Evolutionary conservation across 257 asterid genomes (phyloP).

Genomic region (Jasminum sambac): DNA sequence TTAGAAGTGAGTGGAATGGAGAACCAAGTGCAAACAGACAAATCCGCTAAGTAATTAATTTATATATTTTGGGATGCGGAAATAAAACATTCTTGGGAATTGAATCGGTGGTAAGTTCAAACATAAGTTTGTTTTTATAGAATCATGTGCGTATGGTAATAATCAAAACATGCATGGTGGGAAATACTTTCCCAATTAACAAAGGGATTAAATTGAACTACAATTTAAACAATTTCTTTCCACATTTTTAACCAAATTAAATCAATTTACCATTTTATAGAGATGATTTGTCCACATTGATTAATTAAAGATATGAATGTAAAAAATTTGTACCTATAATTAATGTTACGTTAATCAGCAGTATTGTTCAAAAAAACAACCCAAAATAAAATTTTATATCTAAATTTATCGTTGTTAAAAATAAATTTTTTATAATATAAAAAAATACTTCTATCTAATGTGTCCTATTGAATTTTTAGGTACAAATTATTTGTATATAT

Average conservation of each 20-base stretch:
- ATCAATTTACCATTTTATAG: not conserved
- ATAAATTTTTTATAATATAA: too few relatives aligned
- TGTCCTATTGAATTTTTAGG: too few relatives aligned
- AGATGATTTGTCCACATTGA: not conserved
- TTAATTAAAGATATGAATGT: not conserved
- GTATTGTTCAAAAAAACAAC: too few relatives aligned
- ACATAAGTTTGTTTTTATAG: slow-evolving; percentile 37
- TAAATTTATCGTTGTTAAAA: too few relatives aligned
- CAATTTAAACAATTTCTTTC: not conserved
- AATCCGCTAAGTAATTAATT: slow-evolving; percentile 19
- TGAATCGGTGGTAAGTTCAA: slow-evolving; percentile 46
- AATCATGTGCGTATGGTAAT: slow-evolving; percentile 31
- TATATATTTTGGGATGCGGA: slow-evolving; percentile 28
- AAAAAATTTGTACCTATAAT: not conserved
- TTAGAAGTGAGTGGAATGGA: slow-evolving; percentile 33
- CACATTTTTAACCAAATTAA: not conserved
- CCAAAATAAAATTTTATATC: too few relatives aligned
- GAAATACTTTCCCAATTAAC: slow-evolving; percentile 10
- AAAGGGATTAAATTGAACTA: slow-evolving; percentile 3
- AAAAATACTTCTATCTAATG: too few relatives aligned
- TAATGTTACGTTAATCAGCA: too few relatives aligned
- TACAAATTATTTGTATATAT: too few relatives aligned
- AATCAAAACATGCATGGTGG: not conserved
- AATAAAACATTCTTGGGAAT: slow-evolving; percentile 69
- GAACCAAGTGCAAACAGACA: slow-evolving; percentile 50